Evolutionary conservation across 2,329 filamentous ascomycete species (phyloP), one percentile per base, ranked within the genome.

Genomic region (Cladophialophora yegresii): DNA sequence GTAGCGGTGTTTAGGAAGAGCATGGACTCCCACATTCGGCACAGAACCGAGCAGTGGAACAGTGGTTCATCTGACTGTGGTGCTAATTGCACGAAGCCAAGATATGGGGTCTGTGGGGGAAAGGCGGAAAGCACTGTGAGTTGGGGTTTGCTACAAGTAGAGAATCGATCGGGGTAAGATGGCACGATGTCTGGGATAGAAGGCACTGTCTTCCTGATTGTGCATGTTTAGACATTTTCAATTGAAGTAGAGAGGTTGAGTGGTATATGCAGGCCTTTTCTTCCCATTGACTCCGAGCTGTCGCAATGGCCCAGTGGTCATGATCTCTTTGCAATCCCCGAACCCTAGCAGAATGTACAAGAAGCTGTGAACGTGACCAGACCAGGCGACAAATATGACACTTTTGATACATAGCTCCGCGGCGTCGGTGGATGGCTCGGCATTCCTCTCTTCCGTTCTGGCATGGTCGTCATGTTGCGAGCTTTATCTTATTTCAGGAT

Each of bases 401-500:
- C 54, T 61, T 63, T 65, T 65, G 65, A 63, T 67, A 67, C 63
- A 65, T 33, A 47, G 56, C 54, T 45, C 54, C 40, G 22, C 16
- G 50, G 54, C 50, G 16, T 58, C 47, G 50, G 58, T 23, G 33
- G 51, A 20, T 40, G 57, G 45, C 26, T 43, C 20, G 8, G 26
- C 56, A 33, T 20, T 36, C 61, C 30, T 43, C 23, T 23, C 54
- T 58, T 32, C 33, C 40, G 8, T 40, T 23, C 47, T 23, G 22
- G 45, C 32, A 32, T 58, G 55, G 28, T 32, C 47, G 16, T 57
- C 26, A 30, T 32, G 54, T 33, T 47, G 33, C n/a, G 33, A 40
- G 13, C 40, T 1, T 45, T 8, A 16, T 16, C 76, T 72, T 80
- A 81, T 67, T 80, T 79, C 57, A 85, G 66, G 75, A 95, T 88